A percentile compares a stretch with the other conserved stretches of the same genome.
phyloP scores from a whole-genome alignment of 108 stramenopile genomes.

The Conticribra guillardii region DNA sequence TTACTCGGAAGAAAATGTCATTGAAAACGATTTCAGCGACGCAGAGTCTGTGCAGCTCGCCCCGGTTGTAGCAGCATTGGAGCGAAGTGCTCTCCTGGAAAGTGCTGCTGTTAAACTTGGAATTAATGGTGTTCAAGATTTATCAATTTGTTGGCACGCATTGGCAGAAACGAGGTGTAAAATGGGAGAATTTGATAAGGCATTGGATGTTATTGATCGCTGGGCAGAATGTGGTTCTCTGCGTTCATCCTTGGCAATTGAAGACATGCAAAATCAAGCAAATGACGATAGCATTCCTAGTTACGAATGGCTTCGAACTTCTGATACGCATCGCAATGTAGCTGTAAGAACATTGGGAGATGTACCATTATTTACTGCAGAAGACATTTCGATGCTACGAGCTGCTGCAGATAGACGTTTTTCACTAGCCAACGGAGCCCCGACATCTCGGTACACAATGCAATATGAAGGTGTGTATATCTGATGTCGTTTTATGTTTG shows the following conservation, averaged over 20 bases:
- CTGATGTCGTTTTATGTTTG: not conserved
- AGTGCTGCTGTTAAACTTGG: conserved; percentile 38
- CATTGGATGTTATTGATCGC: conserved; percentile 29
- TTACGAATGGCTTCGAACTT: conserved; percentile 35
- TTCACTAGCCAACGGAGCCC: conserved; percentile 37
- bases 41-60: conserved; percentile 8
- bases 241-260: conserved; percentile 28
- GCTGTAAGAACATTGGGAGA: conserved; percentile 36
- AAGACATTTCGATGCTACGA: conserved; percentile 34
- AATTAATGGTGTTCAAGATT: conserved; percentile 34
- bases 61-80: conserved; percentile 29
- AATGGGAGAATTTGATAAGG: conserved; percentile 43
- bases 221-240: conserved; percentile 49
- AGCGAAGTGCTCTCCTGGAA: conserved; percentile 36
- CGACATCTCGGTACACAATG: conserved; percentile 45
- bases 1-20: conserved; percentile 4
- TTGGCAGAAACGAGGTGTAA: conserved; percentile 34
- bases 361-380: conserved; percentile 24
- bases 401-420: conserved; percentile 43
- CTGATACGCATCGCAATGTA: conserved; percentile 14
- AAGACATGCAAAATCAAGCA: conserved; percentile 13
- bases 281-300: conserved; percentile 14
- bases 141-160: conserved; percentile 38
- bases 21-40: not conserved
- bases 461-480: conserved; percentile 34